Evolutionary conservation across 345 rosid species (phyloP), one percentile per base, ranked within the genome.

Genomic region (Brassica nigra): DNA sequence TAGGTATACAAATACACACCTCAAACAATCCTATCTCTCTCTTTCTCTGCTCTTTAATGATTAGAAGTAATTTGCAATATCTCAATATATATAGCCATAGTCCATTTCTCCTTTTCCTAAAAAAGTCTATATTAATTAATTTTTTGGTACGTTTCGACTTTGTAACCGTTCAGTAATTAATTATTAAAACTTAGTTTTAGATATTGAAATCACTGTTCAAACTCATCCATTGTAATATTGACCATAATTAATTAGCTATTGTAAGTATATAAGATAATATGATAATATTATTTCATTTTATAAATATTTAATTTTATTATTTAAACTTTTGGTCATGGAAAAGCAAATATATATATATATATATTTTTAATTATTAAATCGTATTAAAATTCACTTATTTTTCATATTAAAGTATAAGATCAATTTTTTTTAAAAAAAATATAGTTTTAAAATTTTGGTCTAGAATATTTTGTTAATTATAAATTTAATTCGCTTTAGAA

Each of bases 11-110:
- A 44, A 67, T 54, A 65, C 58, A 54, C 34, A 76, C 73, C 77
- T 75, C 71, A 68, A 64, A 54, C 4, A 54, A 31, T 75, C 68
- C 62, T 80, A 62, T 28, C 10, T 65, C 28, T 47, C 27, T 23
- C 27, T 23, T 8, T 20, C 37, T 75, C 80, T 75, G 66, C 59
- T 80, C 28, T 74, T 74, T 36, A 62, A 68, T 80, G 64, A 69
- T 76, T 80, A 69, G 42, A 36, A 63, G 57, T 15, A 64, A 42
- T 63, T 54, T 70, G 33, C 71, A 10, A 39, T 30, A 31, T 16
- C 31, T 62, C 71, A 3, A 18, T 80, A 16, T 54, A 42, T 75
- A 71, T 70, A 70, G 76, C 39, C 66, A 42, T 37, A 29, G 76
- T 75, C 55, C 16, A 2, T 75, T 29, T 64, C 15, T 0, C 6